Evolutionary conservation across 2,329 filamentous ascomycete genomes (phyloP).

Genomic region (Aspergillus transmontanensis): DNA sequence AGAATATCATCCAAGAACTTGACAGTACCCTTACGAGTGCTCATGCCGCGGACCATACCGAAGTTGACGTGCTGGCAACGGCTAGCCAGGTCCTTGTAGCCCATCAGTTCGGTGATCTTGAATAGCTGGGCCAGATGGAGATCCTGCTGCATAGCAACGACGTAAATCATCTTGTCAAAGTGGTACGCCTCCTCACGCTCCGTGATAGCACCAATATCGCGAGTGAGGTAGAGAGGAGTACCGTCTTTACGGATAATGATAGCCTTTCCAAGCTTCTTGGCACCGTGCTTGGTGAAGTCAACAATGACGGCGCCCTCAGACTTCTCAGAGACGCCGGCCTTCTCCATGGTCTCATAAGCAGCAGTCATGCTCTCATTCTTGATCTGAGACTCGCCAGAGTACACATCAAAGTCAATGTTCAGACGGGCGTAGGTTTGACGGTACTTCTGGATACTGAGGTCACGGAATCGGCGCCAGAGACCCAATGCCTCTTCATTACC

Average conservation of each 20-base stretch:
- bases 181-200: slow-evolving; percentile 64
- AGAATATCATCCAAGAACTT: slow-evolving; percentile 75
- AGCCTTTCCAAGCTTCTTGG: slow-evolving; percentile 68
- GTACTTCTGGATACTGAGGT: slow-evolving; percentile 66
- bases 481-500: slow-evolving; percentile 61
- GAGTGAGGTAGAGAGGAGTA: slow-evolving; percentile 68
- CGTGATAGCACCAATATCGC: slow-evolving; percentile 67
- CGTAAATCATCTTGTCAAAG: slow-evolving; percentile 71
- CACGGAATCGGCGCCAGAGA: slow-evolving; percentile 66
- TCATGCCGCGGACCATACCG: slow-evolving; percentile 68
- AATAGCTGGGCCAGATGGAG: slow-evolving; percentile 66
- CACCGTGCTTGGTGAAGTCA: slow-evolving; percentile 68
- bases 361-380: slow-evolving; percentile 63
- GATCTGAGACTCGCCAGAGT: slow-evolving; percentile 70
- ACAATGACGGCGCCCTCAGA: slow-evolving; percentile 69
- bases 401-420: slow-evolving; percentile 67
- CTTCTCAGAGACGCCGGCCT: slow-evolving; percentile 63
- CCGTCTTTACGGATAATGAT: slow-evolving; percentile 69
- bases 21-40: slow-evolving; percentile 68
- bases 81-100: slow-evolving; percentile 60
- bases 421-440: slow-evolving; percentile 65
- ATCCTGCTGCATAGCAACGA: slow-evolving; percentile 66
- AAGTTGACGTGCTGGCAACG: slow-evolving; percentile 67
- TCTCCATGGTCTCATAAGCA: slow-evolving; percentile 61
- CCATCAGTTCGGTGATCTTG: slow-evolving; percentile 66